Evolutionary conservation across 108 stramenopile genomes (phyloP).

Genomic region (Phaeodactylum tricornutum): DNA sequence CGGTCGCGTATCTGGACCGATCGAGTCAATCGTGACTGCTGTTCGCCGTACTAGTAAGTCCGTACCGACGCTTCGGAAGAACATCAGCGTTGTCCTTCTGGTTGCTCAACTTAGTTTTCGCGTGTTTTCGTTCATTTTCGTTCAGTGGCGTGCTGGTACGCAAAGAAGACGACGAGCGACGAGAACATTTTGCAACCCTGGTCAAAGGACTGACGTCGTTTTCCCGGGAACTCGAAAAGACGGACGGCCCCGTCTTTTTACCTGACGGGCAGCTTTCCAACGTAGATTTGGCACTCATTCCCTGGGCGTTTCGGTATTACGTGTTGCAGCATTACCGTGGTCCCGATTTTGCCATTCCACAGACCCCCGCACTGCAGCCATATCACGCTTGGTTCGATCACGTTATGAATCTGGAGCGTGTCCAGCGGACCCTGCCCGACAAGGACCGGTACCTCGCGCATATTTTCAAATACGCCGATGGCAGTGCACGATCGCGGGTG

Average conservation of each 20-base stretch:
- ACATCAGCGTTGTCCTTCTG: too few relatives aligned
- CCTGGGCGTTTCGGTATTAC: conserved; percentile 73
- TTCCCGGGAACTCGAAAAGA: conserved; percentile 46
- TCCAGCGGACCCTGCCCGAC: conserved; percentile 71
- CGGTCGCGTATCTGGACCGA: conserved; percentile 61
- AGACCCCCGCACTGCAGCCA: conserved; percentile 28
- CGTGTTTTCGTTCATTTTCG: not conserved
- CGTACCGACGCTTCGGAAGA: too few relatives aligned
- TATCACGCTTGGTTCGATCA: conserved; percentile 73
- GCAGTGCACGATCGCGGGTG: conserved; percentile 68
- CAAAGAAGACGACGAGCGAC: conserved; percentile 48
- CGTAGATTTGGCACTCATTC: conserved; percentile 61
- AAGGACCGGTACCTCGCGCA: conserved; percentile 72
- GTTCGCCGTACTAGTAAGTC: conserved; percentile 61
- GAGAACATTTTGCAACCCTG: conserved; percentile 49
- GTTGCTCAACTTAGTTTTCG: too few relatives aligned
- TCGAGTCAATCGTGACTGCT: conserved; percentile 71
- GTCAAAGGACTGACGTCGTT: conserved; percentile 49
- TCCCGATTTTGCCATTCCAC: conserved; percentile 42
- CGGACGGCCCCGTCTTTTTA: conserved; percentile 38
- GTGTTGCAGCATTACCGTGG: conserved; percentile 82
- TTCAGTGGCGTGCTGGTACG: conserved; percentile 50
- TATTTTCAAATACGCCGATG: conserved; percentile 80
- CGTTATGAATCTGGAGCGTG: conserved; percentile 51
- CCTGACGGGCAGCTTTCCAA: conserved; percentile 45